Base-by-base conservation (phyloP, 2,329 filamentous ascomycete species). In the Calonectria hawksworthii region DNA sequence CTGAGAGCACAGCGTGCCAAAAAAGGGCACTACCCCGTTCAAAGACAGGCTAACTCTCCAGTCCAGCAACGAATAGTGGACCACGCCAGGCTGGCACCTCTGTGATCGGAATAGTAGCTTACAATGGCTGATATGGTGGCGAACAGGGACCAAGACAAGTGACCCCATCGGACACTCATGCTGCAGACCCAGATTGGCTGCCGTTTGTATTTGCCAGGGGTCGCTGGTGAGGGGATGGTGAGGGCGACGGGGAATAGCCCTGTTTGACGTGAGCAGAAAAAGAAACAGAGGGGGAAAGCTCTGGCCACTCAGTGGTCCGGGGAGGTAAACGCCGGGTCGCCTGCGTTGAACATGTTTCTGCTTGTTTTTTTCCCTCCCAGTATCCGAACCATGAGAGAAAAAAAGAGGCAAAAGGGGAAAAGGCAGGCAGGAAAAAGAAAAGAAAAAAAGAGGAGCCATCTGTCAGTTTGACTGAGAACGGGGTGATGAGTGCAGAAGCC, bases 181-280 rank as follows among this genome's bases (percentile, higher is more conserved):
- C 26, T 41, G 56, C 23, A 26, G 13, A 18, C 16, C 36, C 34
- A 63, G 34, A 63, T 63, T 63, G 56, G 56, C 34, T 63, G 38
- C 9, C 34, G 23, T 18, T 28, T 26, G 26, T 21, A 32, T 50
- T 34, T 21, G 30, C 61, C 26, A 65, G 61, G 38, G 61, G 61
- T 65, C 14, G n/a, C 6, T 65, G 28, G 61, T 65, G 61, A 65
- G 41, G 61, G 38, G 30, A 65, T 65, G 61, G 61, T 65, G 61
- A 65, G 23, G 61, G 61, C 28, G 61, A 65, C 61, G 61, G 30
- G 61, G 61, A 18, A 34, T 41, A 65, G 41, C 61, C 61, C 61
- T 65, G 61, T 65, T 65, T 65, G 61, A 50, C 61, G 41, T 65
- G 61, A 63, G 56, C 56, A 63, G n/a, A 41, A 41, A 61, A 63